Base-by-base conservation (phyloP, 2,329 filamentous ascomycete genomes). In the Diaporthe sp. region DNA sequence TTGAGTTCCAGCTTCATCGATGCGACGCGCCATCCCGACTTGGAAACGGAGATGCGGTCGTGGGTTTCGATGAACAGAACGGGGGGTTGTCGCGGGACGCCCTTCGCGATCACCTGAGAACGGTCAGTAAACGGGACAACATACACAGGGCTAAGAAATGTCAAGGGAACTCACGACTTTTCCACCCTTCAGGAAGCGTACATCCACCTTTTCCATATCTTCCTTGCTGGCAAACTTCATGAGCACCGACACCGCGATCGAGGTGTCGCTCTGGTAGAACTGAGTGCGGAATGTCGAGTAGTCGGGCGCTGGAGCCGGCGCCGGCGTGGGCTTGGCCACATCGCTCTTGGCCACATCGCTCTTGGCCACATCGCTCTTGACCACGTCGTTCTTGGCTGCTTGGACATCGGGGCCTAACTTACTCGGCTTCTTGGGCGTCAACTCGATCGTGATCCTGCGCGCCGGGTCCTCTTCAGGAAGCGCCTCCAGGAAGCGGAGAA, bases 381-480 rank as follows among this genome's bases (percentile, higher is more conserved):
- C 9, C n/a, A 4, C 35, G 5, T 4, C 27, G 25, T 22, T 59
- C 56, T 75, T 73, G 42, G 68, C 61, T 8, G 72, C n/a, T 27
- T 72, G 55, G 13, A 74, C 13, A 32, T 70, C 55, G 3, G 51
- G 25, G 30, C 59, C 51, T 10, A 47, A 44, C 22, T 4, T 71
- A 9, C 61, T 77, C 0, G 77, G 77, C 17, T 79, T 81, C 27
- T 81, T 80, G 22, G 82, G 81, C 10, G 85, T 80, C 42, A 80
- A 80, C 10, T 73, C 66, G 2, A 85, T 81, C 0, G 82, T 86
- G 42, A 88, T 81, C 80, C 86, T 89, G 35, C 89, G 83, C 2
- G 83, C 86, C 1, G 84, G 79, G 63, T 89, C 84, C 3, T 86
- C 86, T 17, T 78, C 79, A 0, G 86, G 84, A 32, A 90, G 81